Evolutionary conservation across 2,329 filamentous ascomycete species (phyloP).

Genomic region (Thielaviopsis populi): DNA sequence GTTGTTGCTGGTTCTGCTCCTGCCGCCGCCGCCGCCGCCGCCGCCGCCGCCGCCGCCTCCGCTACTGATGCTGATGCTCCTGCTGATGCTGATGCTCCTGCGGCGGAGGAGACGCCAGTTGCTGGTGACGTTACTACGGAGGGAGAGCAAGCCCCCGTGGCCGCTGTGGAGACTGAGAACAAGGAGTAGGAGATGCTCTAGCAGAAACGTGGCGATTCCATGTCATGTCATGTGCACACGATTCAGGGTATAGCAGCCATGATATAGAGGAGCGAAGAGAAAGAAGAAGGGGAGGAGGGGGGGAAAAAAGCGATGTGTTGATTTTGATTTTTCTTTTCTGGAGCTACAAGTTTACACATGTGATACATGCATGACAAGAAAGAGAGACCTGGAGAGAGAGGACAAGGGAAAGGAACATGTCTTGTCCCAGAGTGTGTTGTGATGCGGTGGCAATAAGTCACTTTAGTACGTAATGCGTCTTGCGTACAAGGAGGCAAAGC

Average conservation of each 20-base stretch:
- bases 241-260: not conserved
- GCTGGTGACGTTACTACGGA: slow-evolving; percentile 9
- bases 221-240: not conserved
- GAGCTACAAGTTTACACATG: not conserved
- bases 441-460: not conserved
- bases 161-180: not conserved
- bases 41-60: not conserved
- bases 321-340: not conserved
- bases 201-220: not conserved
- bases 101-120: slow-evolving; percentile 2
- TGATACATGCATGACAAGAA: not conserved
- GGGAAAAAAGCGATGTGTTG: too few relatives aligned
- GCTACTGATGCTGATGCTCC: not conserved
- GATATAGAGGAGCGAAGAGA: not conserved
- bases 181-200: slow-evolving; percentile 3
- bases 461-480: not conserved
- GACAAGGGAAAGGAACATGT: not conserved
- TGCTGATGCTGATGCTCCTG: not conserved
- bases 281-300: not conserved
- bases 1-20: slow-evolving; percentile 2
- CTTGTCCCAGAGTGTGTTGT: not conserved
- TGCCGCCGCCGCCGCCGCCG: not conserved
- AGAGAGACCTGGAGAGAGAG: not conserved
- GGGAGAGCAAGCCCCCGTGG: slow-evolving; percentile 14
- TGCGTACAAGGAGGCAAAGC: not conserved